Evolutionary conservation across 108 stramenopile species (phyloP), one percentile per base, ranked within the genome.

Genomic region (Nitzschia inconspicua): DNA sequence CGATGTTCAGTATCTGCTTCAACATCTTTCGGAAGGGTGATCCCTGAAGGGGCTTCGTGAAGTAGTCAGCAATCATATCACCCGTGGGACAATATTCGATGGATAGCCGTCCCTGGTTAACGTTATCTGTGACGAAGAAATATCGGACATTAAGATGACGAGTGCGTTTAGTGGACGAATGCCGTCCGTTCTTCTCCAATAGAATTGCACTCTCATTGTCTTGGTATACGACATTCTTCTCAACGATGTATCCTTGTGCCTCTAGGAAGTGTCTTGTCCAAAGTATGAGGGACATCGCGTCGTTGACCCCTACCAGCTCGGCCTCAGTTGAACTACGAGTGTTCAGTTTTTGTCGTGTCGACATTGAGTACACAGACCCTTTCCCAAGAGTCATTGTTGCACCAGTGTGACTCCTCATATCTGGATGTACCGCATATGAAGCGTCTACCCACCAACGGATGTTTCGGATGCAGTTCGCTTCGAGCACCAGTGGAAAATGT

Each of bases 151-250:
- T 28, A 29, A 70, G 63, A 57, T 75, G 74, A 11, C 54, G 42
- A 0, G 74, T 53, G 34, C 37, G 56, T 40, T 72, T 44, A 1
- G 57, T 44, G 1, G 44, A 39, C 0, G 71, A 73, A 4, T n/a
- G 14, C 19, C 51, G 5, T 11, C 76, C 80, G 53, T 81, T 81
- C 1, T n/a, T 56, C 39, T 70, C 72, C 29, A 81, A 19, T 34
- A 40, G 23, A 0, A 83, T 78, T 22, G 74, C 66, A 34, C 71
- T 78, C 28, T 70, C 11, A 32, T 82, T 82, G 59, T 82, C 80
- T 47, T 77, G 76, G 26, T 68, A 54, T 4, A 82, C 14, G 14
- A 76, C 25, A 30, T 35, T 68, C 7, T 56, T 46, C 4, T 55
- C 40, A 18, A 80, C 36, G 18, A 13, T 8, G 35, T 63, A 60